Evolutionary conservation across 148 eudicot genomes (phyloP).

Genomic region (Amaranthus hypochondriacus): DNA sequence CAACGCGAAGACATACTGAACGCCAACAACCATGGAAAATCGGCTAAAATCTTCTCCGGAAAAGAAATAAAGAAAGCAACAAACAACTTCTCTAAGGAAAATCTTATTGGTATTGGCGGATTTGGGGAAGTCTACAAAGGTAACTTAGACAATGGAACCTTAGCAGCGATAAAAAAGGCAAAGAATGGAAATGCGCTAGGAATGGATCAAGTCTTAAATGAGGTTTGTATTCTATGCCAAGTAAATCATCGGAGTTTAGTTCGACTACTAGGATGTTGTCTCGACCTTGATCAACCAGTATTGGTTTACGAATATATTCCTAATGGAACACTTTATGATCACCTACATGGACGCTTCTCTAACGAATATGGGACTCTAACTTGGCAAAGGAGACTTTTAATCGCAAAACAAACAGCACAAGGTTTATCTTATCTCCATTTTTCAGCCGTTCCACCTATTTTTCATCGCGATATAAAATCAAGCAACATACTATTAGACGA

Average conservation of each 20-base stretch:
- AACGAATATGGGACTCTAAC: slow-evolving; percentile 29
- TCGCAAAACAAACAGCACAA: slow-evolving; percentile 50
- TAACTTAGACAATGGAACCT: slow-evolving; percentile 41
- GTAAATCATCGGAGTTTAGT: slow-evolving; percentile 58
- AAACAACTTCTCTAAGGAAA: slow-evolving; percentile 43
- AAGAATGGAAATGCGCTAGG: slow-evolving; percentile 48
- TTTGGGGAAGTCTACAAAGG: slow-evolving; percentile 63
- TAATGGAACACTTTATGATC: slow-evolving; percentile 58
- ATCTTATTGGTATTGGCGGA: slow-evolving; percentile 53
- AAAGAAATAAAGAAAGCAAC: slow-evolving; percentile 49
- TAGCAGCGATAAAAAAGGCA: slow-evolving; percentile 51
- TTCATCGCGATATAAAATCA: slow-evolving; percentile 54
- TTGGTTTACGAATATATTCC: slow-evolving; percentile 47
- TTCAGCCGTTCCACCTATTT: slow-evolving; percentile 54
- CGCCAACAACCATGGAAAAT: slow-evolving; percentile 41
- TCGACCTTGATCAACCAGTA: slow-evolving; percentile 50
- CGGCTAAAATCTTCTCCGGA: slow-evolving; percentile 48
- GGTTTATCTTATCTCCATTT: slow-evolving; percentile 58
- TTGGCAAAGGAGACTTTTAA: slow-evolving; percentile 41
- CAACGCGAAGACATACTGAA: slow-evolving; percentile 51
- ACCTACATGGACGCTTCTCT: slow-evolving; percentile 33
- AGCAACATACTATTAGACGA: slow-evolving; percentile 56
- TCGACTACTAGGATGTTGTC: slow-evolving; percentile 49
- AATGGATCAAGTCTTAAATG: slow-evolving; percentile 55
- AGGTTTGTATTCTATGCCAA: slow-evolving; percentile 58